Conservation (phyloP, 257 asterid genomes). For the Schizonepeta tenuifolia region DNA sequence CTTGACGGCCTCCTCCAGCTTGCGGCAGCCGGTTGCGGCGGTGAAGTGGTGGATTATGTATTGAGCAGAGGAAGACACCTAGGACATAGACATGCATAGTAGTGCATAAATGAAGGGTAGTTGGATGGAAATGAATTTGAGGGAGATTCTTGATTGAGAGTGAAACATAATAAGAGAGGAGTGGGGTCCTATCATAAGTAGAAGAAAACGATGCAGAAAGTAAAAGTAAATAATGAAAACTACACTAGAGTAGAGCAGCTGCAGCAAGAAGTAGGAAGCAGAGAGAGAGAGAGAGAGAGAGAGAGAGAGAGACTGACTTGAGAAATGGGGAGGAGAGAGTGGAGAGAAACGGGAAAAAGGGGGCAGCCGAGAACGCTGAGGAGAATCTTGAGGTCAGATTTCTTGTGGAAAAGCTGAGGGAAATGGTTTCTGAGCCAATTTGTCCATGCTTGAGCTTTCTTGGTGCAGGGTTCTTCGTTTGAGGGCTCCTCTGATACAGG, state of each 20-base stretch:
- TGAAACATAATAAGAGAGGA: not conserved
- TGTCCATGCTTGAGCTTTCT: conserved; percentile 54
- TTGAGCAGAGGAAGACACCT: conserved; percentile 81
- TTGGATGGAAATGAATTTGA: conserved; percentile 31
- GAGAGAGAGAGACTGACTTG: conserved; percentile 44
- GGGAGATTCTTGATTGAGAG: too few relatives aligned
- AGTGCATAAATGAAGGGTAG: conserved; percentile 13
- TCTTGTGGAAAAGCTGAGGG: conserved; percentile 61
- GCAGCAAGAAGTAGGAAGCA: too few relatives aligned
- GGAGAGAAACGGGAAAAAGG: conserved; percentile 63
- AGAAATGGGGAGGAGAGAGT: conserved; percentile 45
- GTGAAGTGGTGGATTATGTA: conserved; percentile 82
- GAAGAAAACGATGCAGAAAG: conserved; percentile 4
- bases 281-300: not conserved
- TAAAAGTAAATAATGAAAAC: not conserved
- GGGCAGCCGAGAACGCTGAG: conserved; percentile 83
- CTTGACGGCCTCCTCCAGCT: conserved; percentile 58
- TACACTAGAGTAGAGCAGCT: not conserved
- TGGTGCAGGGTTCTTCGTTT: conserved; percentile 49
- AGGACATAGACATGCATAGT: not conserved
- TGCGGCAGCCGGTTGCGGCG: conserved; percentile 84
- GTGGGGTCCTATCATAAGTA: conserved; percentile 10
- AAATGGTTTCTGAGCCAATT: conserved; percentile 65
- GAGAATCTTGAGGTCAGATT: conserved; percentile 70
- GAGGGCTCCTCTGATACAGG: conserved; percentile 74